Evolutionary conservation across 2,329 filamentous ascomycete species (phyloP), one percentile per base, ranked within the genome.

Genomic region (Hymenoscyphus infarciens): DNA sequence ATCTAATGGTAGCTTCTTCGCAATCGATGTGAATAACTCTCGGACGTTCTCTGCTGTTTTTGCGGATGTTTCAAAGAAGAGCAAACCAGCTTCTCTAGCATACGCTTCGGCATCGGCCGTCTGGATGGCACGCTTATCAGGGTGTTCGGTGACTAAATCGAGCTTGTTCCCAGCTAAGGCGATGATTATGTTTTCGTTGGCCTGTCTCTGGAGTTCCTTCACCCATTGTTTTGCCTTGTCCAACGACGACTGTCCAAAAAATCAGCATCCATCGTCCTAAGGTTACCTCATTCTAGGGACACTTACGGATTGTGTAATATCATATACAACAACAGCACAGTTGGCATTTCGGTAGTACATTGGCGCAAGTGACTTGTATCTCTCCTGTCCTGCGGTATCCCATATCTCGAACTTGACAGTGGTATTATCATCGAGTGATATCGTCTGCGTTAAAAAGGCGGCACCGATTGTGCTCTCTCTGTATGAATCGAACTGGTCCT

Each of bases 301-400:
- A 42, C 71, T 68, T 88, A 99, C 95, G 70, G 95, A 92, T 85
- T 99, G 95, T 74, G 95, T 99, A 75, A 99, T 98, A 80, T 99
- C 95, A 79, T 99, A 99, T 69, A 99, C 95, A 57, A 99, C 94
- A 35, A 99, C 94, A 63, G 96, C 95, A 80, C 95, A 98, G 85
- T 99, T 98, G 71, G 96, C 96, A 77, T 99, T 99, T 73, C 96
- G 84, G 81, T 99, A 99, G 83, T 99, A 99, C 95, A 99, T 99
- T 72, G 95, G 95, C 38, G 95, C 95, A 69, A 99, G 83, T 13
- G 95, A 98, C 83, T 98, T 98, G 85, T 98, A 99, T 75, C 96
- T 87, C 80, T 99, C 95, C 81, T 99, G 95, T 67, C 95, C 95
- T 67, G 95, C 95, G 10, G 95, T 99, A 79, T 97, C 93, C 93